A percentile compares a stretch with the other conserved stretches of the same genome.
phyloP scores from a whole-genome alignment of 441 rosid genomes.

The Geranium incanum region DNA sequence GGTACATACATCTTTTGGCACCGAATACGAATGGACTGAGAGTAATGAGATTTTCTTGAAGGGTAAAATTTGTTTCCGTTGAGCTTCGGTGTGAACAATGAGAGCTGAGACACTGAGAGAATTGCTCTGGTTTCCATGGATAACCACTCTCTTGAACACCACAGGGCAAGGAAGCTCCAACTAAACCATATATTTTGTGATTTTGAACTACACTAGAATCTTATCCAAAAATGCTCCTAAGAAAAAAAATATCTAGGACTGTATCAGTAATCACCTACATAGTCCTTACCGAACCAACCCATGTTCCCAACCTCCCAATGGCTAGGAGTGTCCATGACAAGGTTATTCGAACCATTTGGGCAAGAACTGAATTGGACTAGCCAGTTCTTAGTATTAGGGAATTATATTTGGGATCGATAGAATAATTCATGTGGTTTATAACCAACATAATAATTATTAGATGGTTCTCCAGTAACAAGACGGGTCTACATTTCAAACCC shows the following conservation, averaged over 20 bases:
- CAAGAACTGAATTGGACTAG: too few relatives aligned
- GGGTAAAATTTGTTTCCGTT: slow-evolving; percentile 16
- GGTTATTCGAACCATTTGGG: too few relatives aligned
- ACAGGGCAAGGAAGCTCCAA: neutral
- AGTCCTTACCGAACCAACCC: neutral
- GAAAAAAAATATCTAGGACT: neutral
- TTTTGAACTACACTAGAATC: neutral
- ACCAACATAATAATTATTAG: too few relatives aligned
- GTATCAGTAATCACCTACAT: neutral
- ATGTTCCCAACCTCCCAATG: too few relatives aligned
- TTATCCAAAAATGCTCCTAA: neutral
- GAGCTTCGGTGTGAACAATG: slow-evolving; percentile 29
- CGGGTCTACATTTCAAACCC: too few relatives aligned
- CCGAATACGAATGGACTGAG: slow-evolving; percentile 24
- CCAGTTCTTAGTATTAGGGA: too few relatives aligned
- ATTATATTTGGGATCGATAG: too few relatives aligned
- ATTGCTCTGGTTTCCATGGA: slow-evolving; percentile 42
- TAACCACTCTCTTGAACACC: neutral
- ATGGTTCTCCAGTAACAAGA: too few relatives aligned
- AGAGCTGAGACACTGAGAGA: slow-evolving; percentile 32
- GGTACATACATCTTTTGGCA: slow-evolving; percentile 87
- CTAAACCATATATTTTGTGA: neutral
- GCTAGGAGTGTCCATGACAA: too few relatives aligned
- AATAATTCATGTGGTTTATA: too few relatives aligned
- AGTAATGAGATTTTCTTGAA: slow-evolving; percentile 21